These are phyloP conservation scores for Trichoderma pleuroti DNA, from an alignment of 2,329 filamentous ascomycete species.

Conservation along the genomic window DNA sequence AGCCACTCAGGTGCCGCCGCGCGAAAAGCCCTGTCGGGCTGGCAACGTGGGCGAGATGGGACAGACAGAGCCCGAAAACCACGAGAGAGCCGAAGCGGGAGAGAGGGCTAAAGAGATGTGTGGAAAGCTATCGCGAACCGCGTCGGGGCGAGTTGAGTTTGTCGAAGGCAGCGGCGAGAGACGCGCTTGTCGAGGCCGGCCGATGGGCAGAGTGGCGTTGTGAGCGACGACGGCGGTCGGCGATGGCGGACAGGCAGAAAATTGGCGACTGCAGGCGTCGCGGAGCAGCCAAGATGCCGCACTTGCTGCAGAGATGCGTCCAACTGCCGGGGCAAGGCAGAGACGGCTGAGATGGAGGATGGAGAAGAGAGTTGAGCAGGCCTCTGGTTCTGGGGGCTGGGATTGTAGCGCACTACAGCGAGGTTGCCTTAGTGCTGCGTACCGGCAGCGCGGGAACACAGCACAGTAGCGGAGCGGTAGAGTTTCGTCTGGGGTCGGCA, in stretches of 20 bases:
- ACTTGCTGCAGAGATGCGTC: background rate
- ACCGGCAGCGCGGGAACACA: constrained; percentile 20
- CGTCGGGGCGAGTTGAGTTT: background rate
- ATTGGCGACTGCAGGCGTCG: constrained; percentile 2
- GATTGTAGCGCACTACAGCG: constrained; percentile 16
- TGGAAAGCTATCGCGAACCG: constrained; percentile 13
- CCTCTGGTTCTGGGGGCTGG: constrained; percentile 13
- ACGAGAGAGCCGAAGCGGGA: background rate
- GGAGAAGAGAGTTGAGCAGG: constrained; percentile 1
- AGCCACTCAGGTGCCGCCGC: constrained; percentile 36
- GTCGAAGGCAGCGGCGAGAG: background rate
- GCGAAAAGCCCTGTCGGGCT: constrained; percentile 32
- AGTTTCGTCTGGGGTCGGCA: background rate
- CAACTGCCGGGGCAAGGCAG: background rate
- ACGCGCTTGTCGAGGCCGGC: constrained; percentile 14
- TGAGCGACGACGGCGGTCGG: constrained; percentile 16
- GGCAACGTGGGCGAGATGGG: constrained; percentile 33
- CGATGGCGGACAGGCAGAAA: background rate
- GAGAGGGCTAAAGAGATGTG: background rate
- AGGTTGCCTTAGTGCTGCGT: constrained; percentile 12
- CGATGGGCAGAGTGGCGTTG: background rate
- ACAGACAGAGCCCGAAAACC: constrained; percentile 24
- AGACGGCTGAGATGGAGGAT: constrained; percentile 3
- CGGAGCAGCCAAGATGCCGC: constrained; percentile 13
- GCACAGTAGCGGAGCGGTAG: constrained; percentile 5